Conservation (phyloP, 2,329 filamentous ascomycete species). For the Aspergillus pseudoviridinutans region DNA sequence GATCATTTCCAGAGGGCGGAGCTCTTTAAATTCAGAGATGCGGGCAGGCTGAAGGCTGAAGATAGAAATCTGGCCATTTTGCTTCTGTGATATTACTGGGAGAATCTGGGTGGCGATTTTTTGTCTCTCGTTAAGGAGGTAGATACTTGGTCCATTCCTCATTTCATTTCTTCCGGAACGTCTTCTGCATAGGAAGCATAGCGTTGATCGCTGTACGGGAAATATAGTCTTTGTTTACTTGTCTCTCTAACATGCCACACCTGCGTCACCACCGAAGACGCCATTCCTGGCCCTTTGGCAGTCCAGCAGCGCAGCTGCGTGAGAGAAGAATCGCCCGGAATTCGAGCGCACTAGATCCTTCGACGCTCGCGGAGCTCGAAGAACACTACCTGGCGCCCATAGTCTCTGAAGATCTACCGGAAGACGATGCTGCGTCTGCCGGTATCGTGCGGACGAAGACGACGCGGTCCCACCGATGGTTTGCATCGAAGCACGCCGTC, state of each 20-base stretch:
- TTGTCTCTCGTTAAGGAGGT: slow-evolving; percentile 8
- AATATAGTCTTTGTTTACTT: not conserved
- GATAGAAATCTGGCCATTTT: not conserved
- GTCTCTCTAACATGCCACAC: slow-evolving; percentile 20
- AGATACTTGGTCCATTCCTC: not conserved
- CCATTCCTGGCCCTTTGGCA: slow-evolving; percentile 36
- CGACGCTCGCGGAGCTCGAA: slow-evolving; percentile 1
- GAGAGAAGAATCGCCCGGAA: slow-evolving; percentile 14
- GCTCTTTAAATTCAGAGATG: slow-evolving; percentile 10
- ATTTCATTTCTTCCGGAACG: not conserved
- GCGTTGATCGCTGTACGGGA: not conserved
- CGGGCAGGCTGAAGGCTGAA: not conserved
- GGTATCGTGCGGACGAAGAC: slow-evolving; percentile 27
- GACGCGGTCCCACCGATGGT: slow-evolving; percentile 13
- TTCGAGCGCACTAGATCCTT: not conserved
- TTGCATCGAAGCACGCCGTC: not conserved
- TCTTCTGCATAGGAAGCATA: not conserved
- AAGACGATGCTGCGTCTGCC: slow-evolving; percentile 31
- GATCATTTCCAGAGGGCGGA: slow-evolving; percentile 13
- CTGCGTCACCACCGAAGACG: slow-evolving; percentile 28
- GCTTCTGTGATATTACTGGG: slow-evolving; percentile 4
- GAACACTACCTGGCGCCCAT: slow-evolving; percentile 15
- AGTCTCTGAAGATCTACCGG: slow-evolving; percentile 19
- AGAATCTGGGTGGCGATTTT: not conserved
- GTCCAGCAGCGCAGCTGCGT: slow-evolving; percentile 18